These are phyloP conservation scores for Boletus holoroseus DNA, from an alignment of 1,284 basidiomycete species.

Conservation along the genomic window DNA sequence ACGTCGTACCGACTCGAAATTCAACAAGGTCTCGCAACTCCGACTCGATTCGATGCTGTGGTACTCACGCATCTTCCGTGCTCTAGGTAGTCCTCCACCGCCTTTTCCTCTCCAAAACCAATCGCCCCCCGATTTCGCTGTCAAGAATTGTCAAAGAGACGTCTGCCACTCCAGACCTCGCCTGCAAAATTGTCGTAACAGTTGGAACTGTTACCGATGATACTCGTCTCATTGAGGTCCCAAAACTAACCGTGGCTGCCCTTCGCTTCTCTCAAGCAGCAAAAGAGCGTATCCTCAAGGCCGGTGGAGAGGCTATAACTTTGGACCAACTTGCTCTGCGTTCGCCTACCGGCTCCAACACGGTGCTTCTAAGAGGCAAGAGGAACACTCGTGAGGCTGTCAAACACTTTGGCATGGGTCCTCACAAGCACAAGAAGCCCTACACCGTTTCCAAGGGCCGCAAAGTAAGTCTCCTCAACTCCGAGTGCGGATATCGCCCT, in stretches of 20 bases:
- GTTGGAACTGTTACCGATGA: slow-evolving; percentile 97
- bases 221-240: slow-evolving; percentile 80
- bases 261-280: slow-evolving; percentile 93
- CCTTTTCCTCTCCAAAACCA: slow-evolving; percentile 95
- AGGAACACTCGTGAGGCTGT: slow-evolving; percentile 91
- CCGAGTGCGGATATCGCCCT: neutral
- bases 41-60: neutral
- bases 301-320: slow-evolving; percentile 92
- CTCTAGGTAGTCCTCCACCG: slow-evolving; percentile 85
- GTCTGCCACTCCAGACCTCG: slow-evolving; percentile 59
- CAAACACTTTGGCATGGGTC: slow-evolving; percentile 95
- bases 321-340: slow-evolving; percentile 96
- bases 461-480: slow-evolving; percentile 53
- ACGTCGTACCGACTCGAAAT: slow-evolving; percentile 90
- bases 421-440: slow-evolving; percentile 92
- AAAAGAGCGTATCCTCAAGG: slow-evolving; percentile 90
- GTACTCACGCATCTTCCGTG: slow-evolving; percentile 17
- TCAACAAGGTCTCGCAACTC: slow-evolving; percentile 78
- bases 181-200: slow-evolving; percentile 82
- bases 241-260: slow-evolving; percentile 92
- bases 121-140: slow-evolving; percentile 94
- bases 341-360: slow-evolving; percentile 93
- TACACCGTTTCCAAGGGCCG: slow-evolving; percentile 93
- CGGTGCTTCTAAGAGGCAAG: slow-evolving; percentile 87
- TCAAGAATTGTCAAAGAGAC: slow-evolving; percentile 87